Base-by-base conservation (phyloP, 345 rosid genomes). In the Gossypium stocksii region DNA sequence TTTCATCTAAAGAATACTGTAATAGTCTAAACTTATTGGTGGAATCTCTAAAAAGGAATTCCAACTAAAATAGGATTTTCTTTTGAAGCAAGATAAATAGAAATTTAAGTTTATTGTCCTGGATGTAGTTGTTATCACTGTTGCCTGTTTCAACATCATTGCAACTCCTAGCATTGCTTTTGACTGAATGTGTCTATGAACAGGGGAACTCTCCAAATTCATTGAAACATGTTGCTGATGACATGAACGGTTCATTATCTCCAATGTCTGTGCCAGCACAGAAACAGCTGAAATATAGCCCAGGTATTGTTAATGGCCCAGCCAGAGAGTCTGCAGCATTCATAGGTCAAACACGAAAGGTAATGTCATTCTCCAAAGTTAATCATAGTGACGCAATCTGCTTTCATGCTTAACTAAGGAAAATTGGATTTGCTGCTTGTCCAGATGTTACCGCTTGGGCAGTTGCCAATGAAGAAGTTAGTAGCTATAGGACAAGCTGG, bases 391-490 rank as follows among this genome's bases (percentile, higher is more conserved):
- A 49, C 48, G 20, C 16, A 22, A 56, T 46, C 3, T 16, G 72
- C 71, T 46, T 68, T 70, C 23, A 66, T 77, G 53, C 34, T 70
- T 78, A 41, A 46, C 79, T 73, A 58, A 76, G 38, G 57, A 29
- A 60, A 20, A n/a, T 27, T 6, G 63, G 22, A n/a, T 68, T 72
- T 68, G 25, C 71, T 68, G 63, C 38, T 75, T 20, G 58, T 83
- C 80, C 91, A 94, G 98, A 94, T 89, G 98, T 81, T 94, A 75
- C 97, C 98, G 14, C 78, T 34, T 79, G 97, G 90, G 67, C 97
- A 89, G 74, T 74, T 87, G 4, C 86, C 98, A 9, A 86, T 81
- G 86, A 91, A 83, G 74, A 94, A 83, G 82, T 76, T 88, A 79
- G 85, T 89, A 61, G 87, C 84, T 23, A 76, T 86, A 34, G 93